Conservation (phyloP, 2,329 filamentous ascomycete species). For the Alternaria sp. region DNA sequence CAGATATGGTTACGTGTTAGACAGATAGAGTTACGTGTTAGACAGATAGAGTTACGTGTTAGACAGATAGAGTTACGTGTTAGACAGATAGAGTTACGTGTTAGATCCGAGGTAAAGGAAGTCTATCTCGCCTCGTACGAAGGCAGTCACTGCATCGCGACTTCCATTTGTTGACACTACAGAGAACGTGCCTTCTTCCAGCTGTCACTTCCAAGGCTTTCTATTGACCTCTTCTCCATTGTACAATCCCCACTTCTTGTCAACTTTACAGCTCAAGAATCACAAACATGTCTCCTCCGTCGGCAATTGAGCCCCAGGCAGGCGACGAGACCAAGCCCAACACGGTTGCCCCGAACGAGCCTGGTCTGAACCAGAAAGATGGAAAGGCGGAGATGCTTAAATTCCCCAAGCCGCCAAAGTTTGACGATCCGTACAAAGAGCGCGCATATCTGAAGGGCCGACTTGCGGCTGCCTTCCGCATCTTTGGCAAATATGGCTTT, state of each 20-base stretch:
- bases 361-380: constrained; percentile 39
- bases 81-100: not conserved
- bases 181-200: not conserved
- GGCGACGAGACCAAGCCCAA: constrained; percentile 37
- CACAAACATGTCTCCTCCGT: constrained; percentile 38
- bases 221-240: not conserved
- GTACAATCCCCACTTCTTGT: not conserved
- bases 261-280: not conserved
- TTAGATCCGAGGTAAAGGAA: constrained; percentile 8
- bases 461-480: constrained; percentile 51
- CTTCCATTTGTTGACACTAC: not conserved
- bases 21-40: not conserved
- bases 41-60: not conserved
- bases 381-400: constrained; percentile 35
- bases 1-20: not conserved
- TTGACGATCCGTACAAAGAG: constrained; percentile 50
- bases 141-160: not conserved
- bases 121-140: not conserved
- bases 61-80: not conserved
- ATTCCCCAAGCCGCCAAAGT: constrained; percentile 46
- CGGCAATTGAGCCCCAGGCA: constrained; percentile 41
- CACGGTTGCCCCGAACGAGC: constrained; percentile 43
- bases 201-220: not conserved
- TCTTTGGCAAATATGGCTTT: constrained; percentile 52
- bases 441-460: constrained; percentile 50